Conservation (phyloP, 768 basidiomycete genomes). For the Hirschioporus abietinus region DNA sequence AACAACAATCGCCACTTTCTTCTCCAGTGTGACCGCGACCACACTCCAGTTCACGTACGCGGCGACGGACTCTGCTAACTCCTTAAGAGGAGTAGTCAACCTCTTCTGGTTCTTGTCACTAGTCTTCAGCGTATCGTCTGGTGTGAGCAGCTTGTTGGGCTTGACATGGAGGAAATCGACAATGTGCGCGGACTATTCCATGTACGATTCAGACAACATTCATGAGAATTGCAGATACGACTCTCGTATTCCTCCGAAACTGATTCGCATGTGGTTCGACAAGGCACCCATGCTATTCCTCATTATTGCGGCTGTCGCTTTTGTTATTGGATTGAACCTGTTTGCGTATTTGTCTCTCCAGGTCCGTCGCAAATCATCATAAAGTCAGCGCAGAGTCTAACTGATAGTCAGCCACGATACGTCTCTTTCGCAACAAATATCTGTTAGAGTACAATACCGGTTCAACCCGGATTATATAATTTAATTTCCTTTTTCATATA, state of each 20-base stretch:
- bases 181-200: background rate
- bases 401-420: background rate
- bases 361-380: background rate
- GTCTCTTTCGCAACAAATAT: background rate
- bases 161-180: background rate
- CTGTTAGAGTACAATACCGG: too few species aligned
- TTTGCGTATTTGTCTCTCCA: background rate
- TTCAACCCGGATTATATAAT: too few species aligned
- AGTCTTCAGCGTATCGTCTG: background rate
- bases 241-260: background rate
- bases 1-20: background rate
- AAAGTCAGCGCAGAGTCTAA: background rate
- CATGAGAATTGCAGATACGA: background rate
- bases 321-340: background rate
- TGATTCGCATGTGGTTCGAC: background rate
- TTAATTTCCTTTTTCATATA: too few species aligned
- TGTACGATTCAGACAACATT: background rate
- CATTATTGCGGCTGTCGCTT: background rate
- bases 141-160: background rate
- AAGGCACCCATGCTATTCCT: background rate
- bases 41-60: background rate
- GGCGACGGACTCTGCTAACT: background rate
- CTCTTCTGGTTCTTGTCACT: background rate
- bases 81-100: background rate
- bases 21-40: background rate